Conservation (phyloP, 257 asterid genomes). For the Capsicum baccatum region DNA sequence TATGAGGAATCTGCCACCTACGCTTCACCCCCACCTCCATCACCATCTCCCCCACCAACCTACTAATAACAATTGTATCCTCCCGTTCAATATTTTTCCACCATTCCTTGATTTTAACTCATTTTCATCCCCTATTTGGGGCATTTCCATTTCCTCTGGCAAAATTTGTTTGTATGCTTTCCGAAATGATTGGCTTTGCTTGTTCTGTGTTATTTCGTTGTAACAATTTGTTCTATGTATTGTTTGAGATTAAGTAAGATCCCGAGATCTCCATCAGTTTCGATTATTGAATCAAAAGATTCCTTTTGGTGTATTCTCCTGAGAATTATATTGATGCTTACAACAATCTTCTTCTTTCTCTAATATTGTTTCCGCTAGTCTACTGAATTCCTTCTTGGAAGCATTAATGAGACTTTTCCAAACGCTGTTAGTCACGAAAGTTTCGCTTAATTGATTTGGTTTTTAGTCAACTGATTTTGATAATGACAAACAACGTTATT, state of each 20-base stretch:
- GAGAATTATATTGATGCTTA: not conserved
- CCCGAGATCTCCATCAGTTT: not conserved
- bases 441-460: not conserved
- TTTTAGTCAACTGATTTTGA: not conserved
- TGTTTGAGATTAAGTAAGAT: not conserved
- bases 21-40: constrained; percentile 11
- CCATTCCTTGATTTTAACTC: not conserved
- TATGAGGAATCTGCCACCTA: constrained; percentile 4
- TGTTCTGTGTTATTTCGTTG: not conserved
- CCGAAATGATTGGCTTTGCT: not conserved
- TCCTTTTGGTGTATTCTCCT: not conserved
- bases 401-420: no score
- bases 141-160: not conserved
- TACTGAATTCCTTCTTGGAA: no score
- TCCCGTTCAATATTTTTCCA: not conserved
- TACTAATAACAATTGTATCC: not conserved
- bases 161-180: not conserved
- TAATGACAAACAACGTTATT: not conserved
- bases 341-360: no score
- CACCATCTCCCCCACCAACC: not conserved
- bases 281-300: not conserved
- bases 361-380: no score
- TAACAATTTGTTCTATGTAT: constrained; percentile 2
- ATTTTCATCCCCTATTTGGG: constrained; percentile 14
- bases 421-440: not conserved